Percentiles rank a stretch among this genome's conserved stretches.
These are phyloP conservation scores for Cyclotella kingstonii DNA, from an alignment of 108 stramenopile genomes.

Conservation along the genomic window DNA sequence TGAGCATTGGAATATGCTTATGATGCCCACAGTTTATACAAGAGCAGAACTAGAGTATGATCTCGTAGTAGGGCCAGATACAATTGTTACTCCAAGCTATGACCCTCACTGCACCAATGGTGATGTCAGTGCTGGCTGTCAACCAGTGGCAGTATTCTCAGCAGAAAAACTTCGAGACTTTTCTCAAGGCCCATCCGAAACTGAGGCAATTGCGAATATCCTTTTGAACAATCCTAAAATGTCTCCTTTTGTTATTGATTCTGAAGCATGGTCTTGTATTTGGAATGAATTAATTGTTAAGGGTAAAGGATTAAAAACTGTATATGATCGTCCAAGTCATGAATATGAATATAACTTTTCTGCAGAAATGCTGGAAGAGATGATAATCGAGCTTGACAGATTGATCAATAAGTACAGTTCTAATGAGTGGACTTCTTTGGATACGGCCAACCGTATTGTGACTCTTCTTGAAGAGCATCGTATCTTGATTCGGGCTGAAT, in stretches of 20 bases:
- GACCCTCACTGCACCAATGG: conserved; percentile 26
- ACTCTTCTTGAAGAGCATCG: conserved; percentile 23
- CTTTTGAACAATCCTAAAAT: conserved; percentile 6
- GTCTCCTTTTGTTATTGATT: conserved; percentile 14
- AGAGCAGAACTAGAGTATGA: conserved; percentile 21
- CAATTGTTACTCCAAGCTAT: conserved; percentile 24
- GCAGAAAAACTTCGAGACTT: conserved; percentile 29
- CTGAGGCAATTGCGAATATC: conserved; percentile 12
- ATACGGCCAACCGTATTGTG: conserved; percentile 33
- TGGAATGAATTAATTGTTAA: conserved; percentile 27
- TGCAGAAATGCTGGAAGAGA: conserved; percentile 9
- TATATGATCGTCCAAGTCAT: conserved; percentile 12
- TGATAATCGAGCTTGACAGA: conserved; percentile 27
- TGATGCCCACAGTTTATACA: conserved; percentile 22
- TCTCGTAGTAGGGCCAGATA: conserved; percentile 20
- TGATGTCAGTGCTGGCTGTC: conserved; percentile 20
- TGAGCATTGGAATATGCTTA: conserved; percentile 32
- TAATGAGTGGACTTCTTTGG: conserved; percentile 16
- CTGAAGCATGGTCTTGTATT: conserved; percentile 34
- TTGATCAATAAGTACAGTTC: conserved; percentile 34
- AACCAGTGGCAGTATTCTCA: conserved; percentile 33
- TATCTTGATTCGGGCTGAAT: conserved; percentile 11
- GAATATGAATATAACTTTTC: conserved; percentile 7
- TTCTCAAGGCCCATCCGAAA: conserved; percentile 20
- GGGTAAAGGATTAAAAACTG: conserved; percentile 20